Percentiles rank a stretch among this genome's conserved stretches.
phyloP scores from a whole-genome alignment of 352 stramenopile genomes.

The Phytophthora colocasiae region DNA sequence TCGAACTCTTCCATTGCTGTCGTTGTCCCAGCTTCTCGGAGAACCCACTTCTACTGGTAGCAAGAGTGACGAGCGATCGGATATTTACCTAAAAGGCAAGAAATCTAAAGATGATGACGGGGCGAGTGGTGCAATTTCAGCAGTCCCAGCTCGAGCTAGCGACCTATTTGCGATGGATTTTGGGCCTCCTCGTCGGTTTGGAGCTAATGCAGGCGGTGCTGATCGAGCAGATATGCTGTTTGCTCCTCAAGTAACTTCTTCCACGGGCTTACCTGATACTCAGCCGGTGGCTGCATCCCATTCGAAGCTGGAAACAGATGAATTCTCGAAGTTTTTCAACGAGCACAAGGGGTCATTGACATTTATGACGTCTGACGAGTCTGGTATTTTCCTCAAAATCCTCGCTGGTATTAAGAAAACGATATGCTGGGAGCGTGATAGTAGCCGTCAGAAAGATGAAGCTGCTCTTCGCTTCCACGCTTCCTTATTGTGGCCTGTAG shows the following conservation, averaged over 20 bases:
- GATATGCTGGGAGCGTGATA: slow-evolving; percentile 70
- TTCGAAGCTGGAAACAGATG: slow-evolving; percentile 49
- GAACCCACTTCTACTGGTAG: slow-evolving; percentile 21
- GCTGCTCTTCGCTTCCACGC: slow-evolving; percentile 73
- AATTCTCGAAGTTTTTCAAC: slow-evolving; percentile 58
- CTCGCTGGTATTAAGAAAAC: slow-evolving; percentile 59
- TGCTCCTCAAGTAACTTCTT: slow-evolving; percentile 31
- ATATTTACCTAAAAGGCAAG: slow-evolving; percentile 54
- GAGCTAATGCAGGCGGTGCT: slow-evolving; percentile 13
- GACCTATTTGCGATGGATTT: slow-evolving; percentile 81
- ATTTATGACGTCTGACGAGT: slow-evolving; percentile 55
- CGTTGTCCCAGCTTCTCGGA: slow-evolving; percentile 57
- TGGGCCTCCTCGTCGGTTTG: slow-evolving; percentile 40
- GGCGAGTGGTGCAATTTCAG: slow-evolving; percentile 4
- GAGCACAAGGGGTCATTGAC: slow-evolving; percentile 59
- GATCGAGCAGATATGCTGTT: slow-evolving; percentile 75
- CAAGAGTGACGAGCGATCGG: slow-evolving; percentile 50
- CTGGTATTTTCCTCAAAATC: slow-evolving; percentile 58
- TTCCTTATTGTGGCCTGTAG: slow-evolving; percentile 71
- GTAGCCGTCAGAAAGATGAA: slow-evolving; percentile 66
- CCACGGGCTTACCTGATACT: slow-evolving; percentile 1
- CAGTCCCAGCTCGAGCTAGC: slow-evolving; percentile 60
- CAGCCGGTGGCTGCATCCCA: slow-evolving; percentile 17
- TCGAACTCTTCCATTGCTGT: slow-evolving; percentile 55
- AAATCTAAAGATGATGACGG: slow-evolving; percentile 4